Evolutionary conservation across 176 grass and related monocot species (phyloP), one percentile per base, ranked within the genome.

Genomic region (Elymus sibiricus): DNA sequence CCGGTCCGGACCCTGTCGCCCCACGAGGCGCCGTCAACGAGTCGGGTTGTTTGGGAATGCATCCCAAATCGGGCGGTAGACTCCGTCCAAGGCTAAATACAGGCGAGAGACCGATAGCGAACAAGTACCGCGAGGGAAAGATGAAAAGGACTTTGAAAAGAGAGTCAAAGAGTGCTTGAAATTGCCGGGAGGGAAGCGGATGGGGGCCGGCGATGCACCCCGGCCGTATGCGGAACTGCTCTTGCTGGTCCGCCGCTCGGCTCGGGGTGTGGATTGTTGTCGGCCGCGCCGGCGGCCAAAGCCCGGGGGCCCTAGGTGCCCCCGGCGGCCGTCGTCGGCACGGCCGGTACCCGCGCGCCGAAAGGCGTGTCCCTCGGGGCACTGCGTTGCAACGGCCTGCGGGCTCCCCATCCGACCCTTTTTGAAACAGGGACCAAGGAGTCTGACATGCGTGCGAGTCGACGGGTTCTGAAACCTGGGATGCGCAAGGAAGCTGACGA

Each of bases 111-210:
- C 92, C 86, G 86, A 91, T 87, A 94, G 89, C 69, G 63, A 91
- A 94, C 89, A 94, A 92, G 90, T 92, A 92, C 83, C 79, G 79
- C 74, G 79, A 92, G 73, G 87, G 91, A 94, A 91, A 94, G 92
- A 91, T 94, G 89, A 91, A 94, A 94, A 94, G 79, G 86, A 91
- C 89, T 91, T 94, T 91, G 92, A 91, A 94, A 94, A 91, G 92
- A 94, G 92, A 94, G 92, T 89, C 86, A 91, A 94, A 89, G 89
- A 94, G 86, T 94, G 83, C 89, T 89, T 93, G 89, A 94, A 93
- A 93, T 90, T 93, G 88, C 71, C 71, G 82, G 88, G 86, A 93
- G 92, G 92, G 88, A 93, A 93, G 88, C 79, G 88, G 92, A 90
- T 93, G 92, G 92, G 92, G 92, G 92, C 75, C 29, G 86, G 83